Base-by-base conservation (phyloP, 2,329 filamentous ascomycete genomes). In the Cytospora schulzeri region DNA sequence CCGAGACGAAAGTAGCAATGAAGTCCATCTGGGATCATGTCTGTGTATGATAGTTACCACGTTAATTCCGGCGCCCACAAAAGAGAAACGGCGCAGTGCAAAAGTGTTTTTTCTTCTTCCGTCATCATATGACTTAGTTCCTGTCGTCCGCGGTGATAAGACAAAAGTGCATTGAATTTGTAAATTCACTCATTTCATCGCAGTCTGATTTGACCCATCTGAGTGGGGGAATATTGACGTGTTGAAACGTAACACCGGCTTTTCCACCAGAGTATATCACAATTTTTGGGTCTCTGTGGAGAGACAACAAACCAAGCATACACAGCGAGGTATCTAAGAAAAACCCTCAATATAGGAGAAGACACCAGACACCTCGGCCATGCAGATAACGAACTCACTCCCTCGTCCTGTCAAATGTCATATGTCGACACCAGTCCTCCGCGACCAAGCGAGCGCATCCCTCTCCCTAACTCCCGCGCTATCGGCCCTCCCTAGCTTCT, bases 401-500 rank as follows among this genome's bases (percentile, higher is more conserved):
- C 15, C 53, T 60, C 33, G 48, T 35, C 62, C 38, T 14, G 48
- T 57, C 15, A 31, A 38, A 31, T 65, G 52, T 59, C 45, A 38
- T 12, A 19, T 2, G 9, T 48, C 45, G 19, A n/a, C 45, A 48
- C 45, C n/a, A 48, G n/a, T n/a, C 11, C 45, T 48, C 19, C n/a
- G 4, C n/a, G n/a, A 9, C n/a, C n/a, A 48, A 24, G n/a, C 11
- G 5, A 24, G 19, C 45, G 11, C n/a, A 7, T 48, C 45, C 22
- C 19, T 15, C 9, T 19, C 14, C n/a, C 8, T 5, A 22, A 9
- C 5, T 14, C 11, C n/a, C 41, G 8, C 5, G 2, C 19, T 8
- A 9, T 17, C 15, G 4, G n/a, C 28, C 48, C 12, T 11, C 17
- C 5, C 6, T 1, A 5, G 72, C 72, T 74, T 77, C 57, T 77